A percentile compares a stretch with the other conserved stretches of the same genome.
Evolutionary conservation across 371 early-diverging fungal genomes (phyloP).

Genomic region (Phascolomyces articulosus): DNA sequence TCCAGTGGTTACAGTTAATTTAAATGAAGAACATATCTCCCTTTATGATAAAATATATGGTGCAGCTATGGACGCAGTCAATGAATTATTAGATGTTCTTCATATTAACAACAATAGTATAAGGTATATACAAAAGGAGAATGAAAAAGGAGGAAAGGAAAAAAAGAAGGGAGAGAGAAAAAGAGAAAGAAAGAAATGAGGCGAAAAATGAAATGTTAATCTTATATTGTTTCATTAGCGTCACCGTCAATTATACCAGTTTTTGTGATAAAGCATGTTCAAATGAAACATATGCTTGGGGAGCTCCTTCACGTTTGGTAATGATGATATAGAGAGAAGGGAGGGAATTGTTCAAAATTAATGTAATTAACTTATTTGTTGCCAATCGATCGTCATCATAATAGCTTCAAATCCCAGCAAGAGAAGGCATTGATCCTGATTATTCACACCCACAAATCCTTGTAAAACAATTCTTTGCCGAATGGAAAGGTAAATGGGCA

Average conservation of each 20-base stretch:
- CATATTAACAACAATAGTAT: background rate
- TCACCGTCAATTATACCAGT: conserved; percentile 17
- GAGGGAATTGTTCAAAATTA: background rate
- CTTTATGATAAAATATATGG: background rate
- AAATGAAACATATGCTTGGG: conserved; percentile 46
- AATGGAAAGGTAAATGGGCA: conserved; percentile 38
- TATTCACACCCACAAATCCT: conserved; percentile 52
- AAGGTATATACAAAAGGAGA: background rate
- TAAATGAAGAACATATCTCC: background rate
- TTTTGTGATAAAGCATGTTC: conserved; percentile 40
- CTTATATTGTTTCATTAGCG: background rate
- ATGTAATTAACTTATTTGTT: background rate
- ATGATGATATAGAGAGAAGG: background rate
- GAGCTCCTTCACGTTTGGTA: conserved; percentile 43
- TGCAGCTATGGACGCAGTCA: background rate
- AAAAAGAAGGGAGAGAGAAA: background rate
- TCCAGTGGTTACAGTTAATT: background rate
- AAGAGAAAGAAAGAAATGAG: background rate
- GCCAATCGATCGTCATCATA: background rate
- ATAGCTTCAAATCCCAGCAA: background rate
- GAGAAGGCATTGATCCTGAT: conserved; percentile 41
- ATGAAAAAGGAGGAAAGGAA: background rate
- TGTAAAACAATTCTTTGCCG: conserved; percentile 47
- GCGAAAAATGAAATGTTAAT: background rate
- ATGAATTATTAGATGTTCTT: background rate